Conservation (phyloP, 192 early-diverging fungal genomes). For the Dimargaris xerosporica region DNA sequence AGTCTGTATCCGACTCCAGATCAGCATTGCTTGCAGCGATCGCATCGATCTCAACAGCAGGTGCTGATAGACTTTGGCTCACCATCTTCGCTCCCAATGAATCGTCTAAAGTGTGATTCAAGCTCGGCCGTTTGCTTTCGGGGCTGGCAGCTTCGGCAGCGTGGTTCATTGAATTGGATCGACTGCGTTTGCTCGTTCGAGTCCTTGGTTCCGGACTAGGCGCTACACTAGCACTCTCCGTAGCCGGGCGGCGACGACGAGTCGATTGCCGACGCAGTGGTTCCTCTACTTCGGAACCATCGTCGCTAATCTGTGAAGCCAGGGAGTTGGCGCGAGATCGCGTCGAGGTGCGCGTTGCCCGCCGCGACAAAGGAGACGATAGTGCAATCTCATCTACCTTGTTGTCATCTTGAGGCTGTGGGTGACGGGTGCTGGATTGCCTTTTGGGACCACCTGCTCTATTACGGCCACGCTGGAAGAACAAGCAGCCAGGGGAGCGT, state of each 20-base stretch:
- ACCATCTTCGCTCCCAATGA: not conserved
- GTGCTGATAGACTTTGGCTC: not conserved
- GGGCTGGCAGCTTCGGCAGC: no score
- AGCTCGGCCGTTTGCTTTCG: no score
- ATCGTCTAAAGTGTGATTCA: not conserved
- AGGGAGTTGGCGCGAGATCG: not conserved
- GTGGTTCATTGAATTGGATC: no score
- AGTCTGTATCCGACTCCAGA: not conserved
- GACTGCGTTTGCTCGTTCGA: no score
- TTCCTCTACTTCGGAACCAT: not conserved
- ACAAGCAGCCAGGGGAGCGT: slow-evolving; percentile 25
- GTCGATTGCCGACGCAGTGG: no score
- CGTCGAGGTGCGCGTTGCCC: not conserved
- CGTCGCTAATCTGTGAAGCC: not conserved
- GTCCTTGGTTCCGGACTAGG: no score
- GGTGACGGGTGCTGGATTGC: not conserved
- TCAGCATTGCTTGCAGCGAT: not conserved
- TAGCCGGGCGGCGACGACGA: no score
- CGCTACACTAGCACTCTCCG: not conserved
- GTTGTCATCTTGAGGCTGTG: no score
- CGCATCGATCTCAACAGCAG: not conserved
- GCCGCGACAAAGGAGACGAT: no score
- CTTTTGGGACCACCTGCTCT: not conserved
- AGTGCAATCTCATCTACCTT: no score
- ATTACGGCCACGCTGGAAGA: slow-evolving; percentile 16